These are phyloP conservation scores for Echria macrotheca DNA, from an alignment of 495 filamentous ascomycete genomes.

Conservation along the genomic window DNA sequence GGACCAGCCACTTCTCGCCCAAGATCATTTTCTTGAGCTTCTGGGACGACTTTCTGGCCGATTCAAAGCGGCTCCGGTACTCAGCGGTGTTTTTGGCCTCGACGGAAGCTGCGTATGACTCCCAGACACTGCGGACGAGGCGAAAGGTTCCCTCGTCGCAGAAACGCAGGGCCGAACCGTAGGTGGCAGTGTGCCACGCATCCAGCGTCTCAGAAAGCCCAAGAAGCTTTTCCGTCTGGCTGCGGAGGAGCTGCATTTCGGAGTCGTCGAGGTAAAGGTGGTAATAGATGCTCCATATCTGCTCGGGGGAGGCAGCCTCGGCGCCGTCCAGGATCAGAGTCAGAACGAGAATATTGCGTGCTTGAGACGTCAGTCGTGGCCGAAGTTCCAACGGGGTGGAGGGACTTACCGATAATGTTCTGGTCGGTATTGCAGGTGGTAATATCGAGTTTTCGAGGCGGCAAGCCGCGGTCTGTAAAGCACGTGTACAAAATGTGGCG, in stretches of 20 bases:
- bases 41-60: background rate
- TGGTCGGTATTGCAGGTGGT: constrained; percentile 48
- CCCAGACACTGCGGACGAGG: constrained; percentile 33
- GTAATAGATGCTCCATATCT: constrained; percentile 53
- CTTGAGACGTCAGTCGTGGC: too few relatives aligned
- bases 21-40: constrained; percentile 17
- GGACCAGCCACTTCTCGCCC: constrained; percentile 4
- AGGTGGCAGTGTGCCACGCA: constrained; percentile 30
- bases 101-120: constrained; percentile 18
- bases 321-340: constrained; percentile 39
- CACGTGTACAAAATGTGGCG: constrained; percentile 47
- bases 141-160: constrained; percentile 29
- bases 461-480: constrained; percentile 24
- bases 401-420: constrained; percentile 41
- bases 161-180: constrained; percentile 32
- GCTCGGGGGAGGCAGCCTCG: constrained; percentile 13
- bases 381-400: too few relatives aligned
- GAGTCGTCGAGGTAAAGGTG: constrained; percentile 40
- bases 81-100: constrained; percentile 5
- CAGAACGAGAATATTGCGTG: constrained; percentile 48
- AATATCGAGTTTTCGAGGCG: constrained; percentile 26
- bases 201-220: constrained; percentile 29
- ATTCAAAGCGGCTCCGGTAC: constrained; percentile 12
- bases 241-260: constrained; percentile 28
- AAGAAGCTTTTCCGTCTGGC: constrained; percentile 38